Percentiles rank a stretch among this genome's conserved stretches.
These are phyloP conservation scores for Populus pruinosa DNA, from an alignment of 345 rosid species.

Conservation along the genomic window DNA sequence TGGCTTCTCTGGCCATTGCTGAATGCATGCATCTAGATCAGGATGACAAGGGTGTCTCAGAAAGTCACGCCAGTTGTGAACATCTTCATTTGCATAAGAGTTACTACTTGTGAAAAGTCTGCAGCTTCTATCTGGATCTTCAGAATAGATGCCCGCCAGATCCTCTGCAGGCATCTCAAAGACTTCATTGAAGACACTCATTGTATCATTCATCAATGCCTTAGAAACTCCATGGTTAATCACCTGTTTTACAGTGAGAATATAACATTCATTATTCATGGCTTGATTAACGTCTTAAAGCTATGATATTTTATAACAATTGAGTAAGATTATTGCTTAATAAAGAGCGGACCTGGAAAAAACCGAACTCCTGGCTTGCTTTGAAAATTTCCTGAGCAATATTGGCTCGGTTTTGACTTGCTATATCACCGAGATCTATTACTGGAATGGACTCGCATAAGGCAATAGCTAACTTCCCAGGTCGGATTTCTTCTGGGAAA, in stretches of 20 bases:
- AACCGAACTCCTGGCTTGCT: constrained; percentile 37
- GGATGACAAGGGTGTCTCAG: not conserved
- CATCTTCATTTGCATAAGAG: not conserved
- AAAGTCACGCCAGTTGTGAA: not conserved
- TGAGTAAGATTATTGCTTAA: too few species aligned
- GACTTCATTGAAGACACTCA: constrained; percentile 29
- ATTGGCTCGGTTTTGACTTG: not conserved
- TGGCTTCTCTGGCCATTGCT: not conserved
- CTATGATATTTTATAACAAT: not conserved
- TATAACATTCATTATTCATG: not conserved
- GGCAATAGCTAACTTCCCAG: constrained; percentile 21
- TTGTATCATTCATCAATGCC: constrained; percentile 20
- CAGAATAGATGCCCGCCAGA: too few species aligned
- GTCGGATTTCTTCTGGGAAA: constrained; percentile 30
- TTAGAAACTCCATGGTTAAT: constrained; percentile 36
- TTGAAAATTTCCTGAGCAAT: constrained; percentile 21
- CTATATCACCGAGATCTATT: constrained; percentile 21
- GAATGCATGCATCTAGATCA: not conserved
- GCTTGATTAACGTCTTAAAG: not conserved
- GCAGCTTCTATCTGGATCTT: too few species aligned
- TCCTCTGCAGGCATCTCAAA: constrained; percentile 28
- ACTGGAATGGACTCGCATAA: constrained; percentile 25
- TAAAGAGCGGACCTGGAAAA: constrained; percentile 30
- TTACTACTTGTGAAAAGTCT: too few species aligned
- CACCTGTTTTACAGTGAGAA: constrained; percentile 9